Conservation (phyloP, 2,329 filamentous ascomycete genomes). For the Epichloe amarillans region DNA sequence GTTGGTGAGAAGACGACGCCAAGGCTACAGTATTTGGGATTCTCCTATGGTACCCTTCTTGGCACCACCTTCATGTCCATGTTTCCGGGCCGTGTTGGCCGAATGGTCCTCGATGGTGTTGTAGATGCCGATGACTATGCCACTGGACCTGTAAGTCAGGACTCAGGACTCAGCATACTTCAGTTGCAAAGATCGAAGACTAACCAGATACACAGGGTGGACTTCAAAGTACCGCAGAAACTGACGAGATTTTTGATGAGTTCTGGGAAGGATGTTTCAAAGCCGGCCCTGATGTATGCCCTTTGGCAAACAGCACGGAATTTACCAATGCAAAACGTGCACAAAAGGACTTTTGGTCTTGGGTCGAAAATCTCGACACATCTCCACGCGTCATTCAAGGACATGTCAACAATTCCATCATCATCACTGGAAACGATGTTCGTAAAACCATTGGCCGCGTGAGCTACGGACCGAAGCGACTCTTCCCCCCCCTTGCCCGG, state of each 20-base stretch:
- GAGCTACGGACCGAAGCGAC: conserved; percentile 17
- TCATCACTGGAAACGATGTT: conserved; percentile 19
- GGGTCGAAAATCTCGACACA: conserved; percentile 15
- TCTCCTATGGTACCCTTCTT: conserved; percentile 28
- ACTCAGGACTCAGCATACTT: no score
- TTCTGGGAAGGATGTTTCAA: conserved; percentile 24
- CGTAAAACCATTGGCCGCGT: conserved; percentile 13
- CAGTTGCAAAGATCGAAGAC: not conserved
- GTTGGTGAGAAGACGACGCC: not conserved
- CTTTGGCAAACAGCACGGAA: conserved; percentile 15
- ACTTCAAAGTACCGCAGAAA: conserved; percentile 22
- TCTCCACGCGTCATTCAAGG: conserved; percentile 10
- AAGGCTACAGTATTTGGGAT: conserved; percentile 31
- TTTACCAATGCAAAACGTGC: conserved; percentile 11
- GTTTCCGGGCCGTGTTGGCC: conserved; percentile 22
- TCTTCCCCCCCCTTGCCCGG: conserved; percentile 6
- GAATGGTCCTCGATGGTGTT: conserved; percentile 28
- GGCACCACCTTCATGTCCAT: conserved; percentile 21
- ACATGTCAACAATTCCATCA: conserved; percentile 9
- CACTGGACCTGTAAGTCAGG: conserved; percentile 5
- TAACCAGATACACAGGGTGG: conserved; percentile 13
- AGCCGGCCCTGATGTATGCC: conserved; percentile 12
- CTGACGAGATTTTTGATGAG: conserved; percentile 18
- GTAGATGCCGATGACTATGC: conserved; percentile 22
- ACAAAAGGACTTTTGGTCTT: conserved; percentile 16